A percentile compares a stretch with the other conserved stretches of the same genome.
Evolutionary conservation across 345 rosid genomes (phyloP).

Genomic region (Diplotaxis tenuifolia): DNA sequence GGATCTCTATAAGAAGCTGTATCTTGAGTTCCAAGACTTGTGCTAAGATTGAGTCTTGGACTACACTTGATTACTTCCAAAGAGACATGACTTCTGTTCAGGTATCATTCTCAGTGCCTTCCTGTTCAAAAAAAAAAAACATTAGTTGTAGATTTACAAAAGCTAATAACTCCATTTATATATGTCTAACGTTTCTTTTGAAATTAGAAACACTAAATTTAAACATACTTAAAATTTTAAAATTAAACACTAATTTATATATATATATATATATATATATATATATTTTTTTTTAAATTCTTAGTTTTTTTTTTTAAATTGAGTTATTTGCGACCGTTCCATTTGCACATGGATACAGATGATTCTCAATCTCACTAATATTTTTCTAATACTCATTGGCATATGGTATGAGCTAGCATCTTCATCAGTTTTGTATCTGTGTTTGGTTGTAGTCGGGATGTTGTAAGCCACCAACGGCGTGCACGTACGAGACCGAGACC

Average conservation of each 20-base stretch:
- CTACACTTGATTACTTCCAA: conserved; percentile 73
- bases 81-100: conserved; percentile 70
- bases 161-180: neutral
- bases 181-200: too few species aligned
- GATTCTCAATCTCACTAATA: neutral
- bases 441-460: conserved; percentile 65
- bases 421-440: neutral
- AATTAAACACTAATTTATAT: too few species aligned
- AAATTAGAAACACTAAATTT: too few species aligned
- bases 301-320: too few species aligned
- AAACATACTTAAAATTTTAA: too few species aligned
- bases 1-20: conserved; percentile 73
- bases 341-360: too few species aligned
- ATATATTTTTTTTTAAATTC: too few species aligned
- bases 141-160: neutral
- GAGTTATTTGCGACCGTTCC: too few species aligned
- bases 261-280: too few species aligned
- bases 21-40: conserved; percentile 75
- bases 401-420: neutral
- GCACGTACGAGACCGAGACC: conserved; percentile 59
- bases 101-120: conserved; percentile 39
- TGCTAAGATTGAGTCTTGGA: conserved; percentile 61
- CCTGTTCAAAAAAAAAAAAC: neutral
- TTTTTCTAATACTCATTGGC: neutral
- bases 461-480: conserved; percentile 92